These are phyloP conservation scores for Didymellaceae sp. DNA, from an alignment of 2,329 filamentous ascomycete species.

Conservation along the genomic window DNA sequence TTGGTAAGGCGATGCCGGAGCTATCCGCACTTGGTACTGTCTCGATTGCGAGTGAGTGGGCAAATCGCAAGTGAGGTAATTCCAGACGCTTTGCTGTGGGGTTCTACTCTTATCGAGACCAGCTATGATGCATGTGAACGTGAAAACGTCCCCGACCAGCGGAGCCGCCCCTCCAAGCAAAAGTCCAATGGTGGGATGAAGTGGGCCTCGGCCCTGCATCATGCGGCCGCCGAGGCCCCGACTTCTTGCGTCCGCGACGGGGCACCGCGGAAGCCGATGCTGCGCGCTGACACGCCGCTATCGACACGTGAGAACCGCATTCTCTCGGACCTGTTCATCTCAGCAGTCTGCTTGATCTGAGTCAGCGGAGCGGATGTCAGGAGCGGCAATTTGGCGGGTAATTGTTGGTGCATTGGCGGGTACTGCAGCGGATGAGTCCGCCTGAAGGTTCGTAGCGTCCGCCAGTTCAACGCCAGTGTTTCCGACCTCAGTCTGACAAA, in stretches of 20 bases:
- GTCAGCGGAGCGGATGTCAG: background rate
- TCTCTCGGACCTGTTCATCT: background rate
- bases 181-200: slow-evolving; percentile 12
- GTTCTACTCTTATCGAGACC: background rate
- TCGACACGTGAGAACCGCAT: background rate
- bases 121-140: slow-evolving; percentile 3
- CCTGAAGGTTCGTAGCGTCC: slow-evolving; percentile 6
- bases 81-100: background rate
- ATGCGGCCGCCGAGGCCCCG: slow-evolving; percentile 12
- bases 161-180: slow-evolving; percentile 18
- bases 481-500: background rate
- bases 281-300: background rate
- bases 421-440: slow-evolving; percentile 11
- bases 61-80: background rate
- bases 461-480: slow-evolving; percentile 5
- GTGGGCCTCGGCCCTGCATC: slow-evolving; percentile 17
- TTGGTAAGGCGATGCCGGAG: slow-evolving; percentile 36
- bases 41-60: background rate
- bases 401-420: background rate
- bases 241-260: background rate
- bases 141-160: slow-evolving; percentile 11
- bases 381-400: slow-evolving; percentile 1
- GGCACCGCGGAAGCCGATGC: background rate
- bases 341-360: background rate
- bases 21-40: slow-evolving; percentile 9